Base-by-base conservation (phyloP, 306 rosid genomes). In the Castanea sativa region DNA sequence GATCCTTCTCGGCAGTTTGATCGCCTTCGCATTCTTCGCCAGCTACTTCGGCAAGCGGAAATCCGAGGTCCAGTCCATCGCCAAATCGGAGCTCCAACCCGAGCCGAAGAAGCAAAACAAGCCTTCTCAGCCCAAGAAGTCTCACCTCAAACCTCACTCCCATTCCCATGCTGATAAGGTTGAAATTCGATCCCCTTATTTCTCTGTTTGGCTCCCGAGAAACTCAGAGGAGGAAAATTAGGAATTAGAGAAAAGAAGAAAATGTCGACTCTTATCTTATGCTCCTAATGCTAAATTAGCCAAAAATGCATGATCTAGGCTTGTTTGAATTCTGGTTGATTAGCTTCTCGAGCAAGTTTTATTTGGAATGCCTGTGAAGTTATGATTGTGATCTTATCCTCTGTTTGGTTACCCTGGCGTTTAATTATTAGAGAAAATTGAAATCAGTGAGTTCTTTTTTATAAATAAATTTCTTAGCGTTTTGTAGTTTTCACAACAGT, bases 141-240 rank as follows among this genome's bases (percentile, higher is more conserved):
- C 88, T 67, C 91, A 89, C 83, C 68, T 84, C 79, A 91, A 78
- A 79, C 72, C 90, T 70, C 94, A 94, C 73, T 80, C 89, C 25
- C 89, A 88, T 10, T 67, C 72, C 23, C 83, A 97, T 74, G 86
- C 96, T 57, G 97, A 93, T 52, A 95, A 93, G 97, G 99, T 91
- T 25, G 12, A 1, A 21, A 16, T 25, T 57, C 27, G 57, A 14
- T 53, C 53, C 53, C 18, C 61, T 65, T 21, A 52, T n/a, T 80
- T 67, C 15, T 25, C 14, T 64, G 60, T 72, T 69, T 71, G 78
- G 67, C 61, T 76, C 16, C 80, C 76, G 60, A 75, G 58, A 68
- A 59, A 68, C 23, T 10, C 35, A 74, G 43, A 15, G 53, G 67
- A 76, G 14, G 53, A 53, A 76, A 55, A 60, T 59, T 2, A 43